Evolutionary conservation across 176 grass and related monocot species (phyloP).

Genomic region (Cenchrus fungigraminus): DNA sequence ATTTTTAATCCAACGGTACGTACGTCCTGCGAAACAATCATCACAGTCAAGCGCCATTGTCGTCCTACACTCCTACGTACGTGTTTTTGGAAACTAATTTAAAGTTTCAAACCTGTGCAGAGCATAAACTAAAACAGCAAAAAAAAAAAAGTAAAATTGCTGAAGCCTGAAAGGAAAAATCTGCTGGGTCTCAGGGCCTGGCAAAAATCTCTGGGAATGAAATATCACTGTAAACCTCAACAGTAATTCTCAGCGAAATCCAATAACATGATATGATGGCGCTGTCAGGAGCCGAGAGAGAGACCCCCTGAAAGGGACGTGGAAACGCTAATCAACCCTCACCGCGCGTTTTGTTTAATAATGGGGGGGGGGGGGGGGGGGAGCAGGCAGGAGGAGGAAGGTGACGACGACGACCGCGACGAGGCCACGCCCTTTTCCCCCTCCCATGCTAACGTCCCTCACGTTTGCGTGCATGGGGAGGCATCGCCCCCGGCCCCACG

Average conservation of each 20-base stretch:
- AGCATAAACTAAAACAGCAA: not conserved
- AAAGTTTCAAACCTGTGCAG: not conserved
- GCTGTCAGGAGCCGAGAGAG: not conserved
- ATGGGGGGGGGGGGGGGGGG: too few relatives aligned
- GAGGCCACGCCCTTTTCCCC: not conserved
- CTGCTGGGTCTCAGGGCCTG: too few relatives aligned
- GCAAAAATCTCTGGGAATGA: not conserved
- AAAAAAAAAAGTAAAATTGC: not conserved
- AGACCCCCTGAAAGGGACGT: conserved; percentile 20
- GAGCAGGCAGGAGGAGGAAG: conserved; percentile 28
- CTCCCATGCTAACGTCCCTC: conserved; percentile 33
- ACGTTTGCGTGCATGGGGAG: conserved; percentile 83
- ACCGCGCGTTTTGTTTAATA: conserved; percentile 21
- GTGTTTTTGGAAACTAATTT: not conserved
- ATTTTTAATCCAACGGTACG: not conserved
- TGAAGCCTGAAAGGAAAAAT: not conserved
- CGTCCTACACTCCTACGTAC: not conserved
- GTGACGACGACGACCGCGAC: conserved; percentile 44
- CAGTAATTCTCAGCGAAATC: not conserved
- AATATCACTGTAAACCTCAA: not conserved
- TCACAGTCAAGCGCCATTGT: not conserved
- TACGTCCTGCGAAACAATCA: not conserved
- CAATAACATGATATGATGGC: not conserved
- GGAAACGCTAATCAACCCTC: conserved; percentile 34
- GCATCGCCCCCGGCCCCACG: conserved; percentile 39